A percentile compares a stretch with the other conserved stretches of the same genome.
phyloP scores from a whole-genome alignment of 805 yeast species.

The Clavispora santaluciae region DNA sequence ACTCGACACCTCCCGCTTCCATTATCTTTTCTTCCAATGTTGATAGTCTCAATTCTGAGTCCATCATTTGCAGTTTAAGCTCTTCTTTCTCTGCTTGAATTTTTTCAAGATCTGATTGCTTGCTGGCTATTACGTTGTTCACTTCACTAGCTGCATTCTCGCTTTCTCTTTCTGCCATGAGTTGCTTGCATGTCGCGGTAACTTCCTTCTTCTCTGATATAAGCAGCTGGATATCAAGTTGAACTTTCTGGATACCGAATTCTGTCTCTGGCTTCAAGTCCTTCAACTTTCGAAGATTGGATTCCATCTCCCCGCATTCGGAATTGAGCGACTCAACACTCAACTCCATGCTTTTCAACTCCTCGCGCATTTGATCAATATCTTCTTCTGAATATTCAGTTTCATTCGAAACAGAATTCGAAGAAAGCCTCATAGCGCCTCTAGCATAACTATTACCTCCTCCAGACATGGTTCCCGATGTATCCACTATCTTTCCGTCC shows the following conservation, averaged over 20 bases:
- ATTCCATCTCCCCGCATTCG: constrained; percentile 55
- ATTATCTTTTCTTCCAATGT: constrained; percentile 70
- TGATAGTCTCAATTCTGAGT: constrained; percentile 52
- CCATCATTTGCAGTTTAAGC: constrained; percentile 51
- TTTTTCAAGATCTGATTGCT: constrained; percentile 15
- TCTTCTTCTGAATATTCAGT: constrained; percentile 51
- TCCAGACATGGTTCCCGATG: constrained; percentile 94
- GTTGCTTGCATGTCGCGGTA: constrained; percentile 37
- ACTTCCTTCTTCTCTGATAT: constrained; percentile 49
- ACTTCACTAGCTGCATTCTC: constrained; percentile 19
- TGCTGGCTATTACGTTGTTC: background rate
- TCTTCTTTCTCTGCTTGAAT: constrained; percentile 16
- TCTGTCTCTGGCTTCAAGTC: constrained; percentile 71
- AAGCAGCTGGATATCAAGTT: constrained; percentile 61
- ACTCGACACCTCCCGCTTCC: constrained; percentile 86
- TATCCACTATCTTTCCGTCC: constrained; percentile 87
- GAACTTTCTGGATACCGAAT: constrained; percentile 50
- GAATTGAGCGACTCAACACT: constrained; percentile 45
- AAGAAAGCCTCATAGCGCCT: constrained; percentile 70
- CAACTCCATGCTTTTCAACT: constrained; percentile 49
- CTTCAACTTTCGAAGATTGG: constrained; percentile 51
- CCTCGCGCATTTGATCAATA: constrained; percentile 48
- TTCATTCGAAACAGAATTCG: constrained; percentile 25
- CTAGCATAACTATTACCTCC: constrained; percentile 72
- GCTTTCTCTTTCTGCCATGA: constrained; percentile 34